phyloP scores from a whole-genome alignment of 495 filamentous ascomycete genomes.

The Apiosordaria backusii region DNA sequence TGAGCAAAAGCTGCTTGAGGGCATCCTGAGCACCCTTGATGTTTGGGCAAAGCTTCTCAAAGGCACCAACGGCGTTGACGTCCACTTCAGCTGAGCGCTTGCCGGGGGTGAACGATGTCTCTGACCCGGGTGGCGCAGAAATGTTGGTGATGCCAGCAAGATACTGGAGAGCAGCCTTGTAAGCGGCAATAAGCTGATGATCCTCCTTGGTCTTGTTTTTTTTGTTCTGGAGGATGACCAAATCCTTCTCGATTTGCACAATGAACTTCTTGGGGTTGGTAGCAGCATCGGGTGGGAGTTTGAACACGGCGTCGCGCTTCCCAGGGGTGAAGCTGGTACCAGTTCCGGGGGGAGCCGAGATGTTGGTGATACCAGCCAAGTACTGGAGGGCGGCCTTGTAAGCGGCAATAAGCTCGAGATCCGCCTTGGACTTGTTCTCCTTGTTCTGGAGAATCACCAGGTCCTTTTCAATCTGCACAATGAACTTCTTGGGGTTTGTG shows the following conservation, averaged over 20 bases:
- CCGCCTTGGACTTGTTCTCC: slow-evolving; percentile 26
- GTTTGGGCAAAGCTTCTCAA: slow-evolving; percentile 21
- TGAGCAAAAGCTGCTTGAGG: slow-evolving; percentile 22
- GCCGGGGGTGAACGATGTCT: slow-evolving; percentile 28
- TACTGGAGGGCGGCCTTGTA: slow-evolving; percentile 26
- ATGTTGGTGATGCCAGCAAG: slow-evolving; percentile 28
- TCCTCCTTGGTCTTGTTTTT: slow-evolving; percentile 28
- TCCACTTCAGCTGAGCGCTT: slow-evolving; percentile 14
- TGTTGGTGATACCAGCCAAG: slow-evolving; percentile 25
- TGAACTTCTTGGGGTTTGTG: slow-evolving; percentile 26
- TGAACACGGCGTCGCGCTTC: slow-evolving; percentile 18
- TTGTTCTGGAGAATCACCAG: slow-evolving; percentile 31
- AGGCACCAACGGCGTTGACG: background rate
- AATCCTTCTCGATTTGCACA: slow-evolving; percentile 24
- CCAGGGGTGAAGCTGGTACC: slow-evolving; percentile 29
- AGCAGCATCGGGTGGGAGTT: slow-evolving; percentile 19
- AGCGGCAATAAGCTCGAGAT: slow-evolving; percentile 24
- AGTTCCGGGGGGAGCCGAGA: slow-evolving; percentile 28
- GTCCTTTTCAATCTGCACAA: slow-evolving; percentile 25
- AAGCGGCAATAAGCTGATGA: slow-evolving; percentile 22
- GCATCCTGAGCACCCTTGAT: slow-evolving; percentile 23
- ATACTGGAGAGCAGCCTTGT: slow-evolving; percentile 26
- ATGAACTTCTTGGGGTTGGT: slow-evolving; percentile 29
- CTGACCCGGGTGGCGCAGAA: slow-evolving; percentile 26
- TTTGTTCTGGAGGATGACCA: slow-evolving; percentile 32